Evolutionary conservation across 2,329 filamentous ascomycete species (phyloP), one percentile per base, ranked within the genome.

Genomic region (Hymenoscyphus repandus): DNA sequence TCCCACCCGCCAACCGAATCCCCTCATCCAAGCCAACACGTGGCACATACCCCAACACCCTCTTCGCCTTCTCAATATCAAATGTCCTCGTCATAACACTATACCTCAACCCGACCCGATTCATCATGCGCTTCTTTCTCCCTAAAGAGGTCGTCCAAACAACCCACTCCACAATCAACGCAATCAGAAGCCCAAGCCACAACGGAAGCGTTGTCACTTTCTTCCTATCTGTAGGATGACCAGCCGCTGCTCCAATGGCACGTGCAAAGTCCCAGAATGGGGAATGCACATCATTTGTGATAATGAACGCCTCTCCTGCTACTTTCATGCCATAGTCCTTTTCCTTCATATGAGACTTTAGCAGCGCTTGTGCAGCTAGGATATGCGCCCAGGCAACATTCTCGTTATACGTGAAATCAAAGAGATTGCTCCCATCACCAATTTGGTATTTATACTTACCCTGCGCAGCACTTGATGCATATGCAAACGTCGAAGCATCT

Each of bases 51-150:
- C 82, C 82, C 49, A 90, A 70, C 58, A 83, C 72, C 60, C 67
- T 73, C 74, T 81, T 86, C 47, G 85, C 85, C 75, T 90, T 90
- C 57, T 74, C 73, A 66, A 89, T 88, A 68, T 81, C 80, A 69
- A 85, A 88, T 68, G 88, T 90, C 50, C 86, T 75, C 46, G 80
- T 85, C 80, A 88, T 85, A 65, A 77, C 82, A 63, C 79, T 80
- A 67, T 84, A 86, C 57, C 77, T 71, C 54, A 86, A 45, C 2
- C 20, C 47, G 9, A 42, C 18, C 20, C 42, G 56, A 9, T 43
- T 57, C 42, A 56, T 18, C 27, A 17, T n/a, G 11, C 41, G 34
- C 37, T 45, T 45, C 27, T 49, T 62, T 51, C 32, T 36, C 13
- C 57, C 55, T 36, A 55, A 44, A 11, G 46, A 52, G 5, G 49